Evolutionary conservation across 306 rosid genomes (phyloP), one percentile per base, ranked within the genome.

Genomic region (Hippophae rhamnoides): DNA sequence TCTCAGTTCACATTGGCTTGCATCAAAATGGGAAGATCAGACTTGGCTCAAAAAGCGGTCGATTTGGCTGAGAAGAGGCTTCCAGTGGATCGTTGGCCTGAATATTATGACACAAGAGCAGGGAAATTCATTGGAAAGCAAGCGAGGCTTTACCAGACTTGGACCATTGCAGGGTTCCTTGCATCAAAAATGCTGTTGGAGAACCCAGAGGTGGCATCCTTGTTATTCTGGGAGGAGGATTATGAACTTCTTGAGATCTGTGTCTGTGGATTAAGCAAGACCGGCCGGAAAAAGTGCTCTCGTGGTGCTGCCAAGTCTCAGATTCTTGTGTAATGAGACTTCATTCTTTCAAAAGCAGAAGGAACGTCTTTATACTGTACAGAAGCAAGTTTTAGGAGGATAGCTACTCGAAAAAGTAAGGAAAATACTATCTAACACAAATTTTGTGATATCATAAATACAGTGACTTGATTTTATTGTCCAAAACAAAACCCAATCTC

Each of bases 81-180:
- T 47, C 77, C 77, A 48, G 6, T 18, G 9, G 97, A 93, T 63
- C 76, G 68, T 6, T 88, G 99, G 99, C 97, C 99, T 9, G 99
- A 93, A 72, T 93, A 93, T 61, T 93, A 93, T 47, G 99, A 93
- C 82, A 88, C 97, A 3, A 82, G 66, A 59, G 63, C 85, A 0
- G 97, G 97, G 60, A 88, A 69, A 68, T 93, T 93, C 45, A 69
- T 93, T 1, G 97, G 99, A 71, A 93, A 93, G 72, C 99, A 86
- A 75, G 73, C 99, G 0, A 70, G 97, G 45, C 86, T 68, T 57
- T 74, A 64, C 77, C 99, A 93, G 77, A 86, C 97, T 7, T 93
- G 99, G 99, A 88, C 99, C 44, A 63, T 93, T 68, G 88, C 99
- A 11, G 95, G 99, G 31, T 93, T 60, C 77, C 89, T 93, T 64